Base-by-base conservation (phyloP, 1,139 yeast species). In the Candida frijolesensis region DNA sequence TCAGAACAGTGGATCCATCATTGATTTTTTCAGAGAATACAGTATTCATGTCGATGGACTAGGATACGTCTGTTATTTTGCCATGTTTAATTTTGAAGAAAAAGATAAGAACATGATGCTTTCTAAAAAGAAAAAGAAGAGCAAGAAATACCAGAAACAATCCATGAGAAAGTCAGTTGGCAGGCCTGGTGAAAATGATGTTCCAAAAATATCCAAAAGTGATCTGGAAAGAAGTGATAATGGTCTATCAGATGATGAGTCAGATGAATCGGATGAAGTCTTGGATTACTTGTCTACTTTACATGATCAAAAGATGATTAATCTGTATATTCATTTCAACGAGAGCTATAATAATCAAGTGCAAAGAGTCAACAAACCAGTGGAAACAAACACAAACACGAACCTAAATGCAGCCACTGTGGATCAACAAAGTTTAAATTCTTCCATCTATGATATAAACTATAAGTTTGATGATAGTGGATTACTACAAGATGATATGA, bases 21-120 rank as follows among this genome's bases (percentile, higher is more conserved):
- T 94, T 37, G 98, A 94, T 63, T 94, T 94, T 62, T 89, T 92
- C 67, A 71, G 98, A 51, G 97, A 94, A 54, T 87, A 83, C 58
- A 85, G 96, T 10, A 84, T 91, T 11, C 95, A 92, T 65, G 90
- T 92, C 45, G 98, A 92, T 69, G 98, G 97, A 0, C 72, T 94
- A 43, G 99, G 99, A 0, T 88, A 92, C 61, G 96, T 94, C 35
- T 94, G 99, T 64, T 86, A 89, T 42, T 90, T 85, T 75, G 98
- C 99, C 2, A 88, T 89, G 84, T 95, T 94, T 68, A 88, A 89
- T 59, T 82, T 86, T 54, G 87, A 85, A 57, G 81, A 83, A 52
- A 79, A 78, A 55, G 82, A 78, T 57, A 77, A 80, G 58, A 79
- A 76, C 55, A 76, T 76, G 80, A 71, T 72, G 78, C 52, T 57